phyloP scores from a whole-genome alignment of 495 filamentous ascomycete species.

The Aspergillus affinis region DNA sequence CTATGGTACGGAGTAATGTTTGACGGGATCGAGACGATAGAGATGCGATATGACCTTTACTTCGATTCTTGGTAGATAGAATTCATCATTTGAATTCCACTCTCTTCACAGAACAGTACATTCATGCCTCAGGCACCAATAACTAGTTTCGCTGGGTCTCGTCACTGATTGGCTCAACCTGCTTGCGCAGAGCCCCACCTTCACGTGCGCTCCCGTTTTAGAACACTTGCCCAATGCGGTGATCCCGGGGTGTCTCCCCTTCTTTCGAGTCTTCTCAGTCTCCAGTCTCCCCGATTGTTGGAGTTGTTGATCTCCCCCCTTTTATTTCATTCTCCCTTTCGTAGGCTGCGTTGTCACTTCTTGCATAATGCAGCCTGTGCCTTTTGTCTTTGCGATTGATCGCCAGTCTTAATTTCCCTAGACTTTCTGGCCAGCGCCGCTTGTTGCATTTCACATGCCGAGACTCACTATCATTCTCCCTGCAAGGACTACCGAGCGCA shows the following conservation, averaged over 20 bases:
- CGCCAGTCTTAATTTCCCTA: too few species aligned
- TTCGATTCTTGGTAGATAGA: background rate
- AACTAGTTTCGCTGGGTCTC: too few species aligned
- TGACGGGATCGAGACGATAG: background rate
- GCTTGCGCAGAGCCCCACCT: background rate
- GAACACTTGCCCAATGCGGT: conserved; percentile 2
- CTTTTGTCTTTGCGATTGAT: too few species aligned
- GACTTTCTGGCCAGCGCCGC: background rate
- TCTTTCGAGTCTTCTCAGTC: too few species aligned
- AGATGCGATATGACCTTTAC: conserved; percentile 3
- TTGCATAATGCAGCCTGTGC: too few species aligned
- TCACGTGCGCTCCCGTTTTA: conserved; percentile 4
- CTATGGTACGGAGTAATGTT: background rate
- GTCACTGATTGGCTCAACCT: background rate
- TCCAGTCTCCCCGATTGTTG: background rate
- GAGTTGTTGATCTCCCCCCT: too few species aligned
- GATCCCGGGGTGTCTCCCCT: background rate
- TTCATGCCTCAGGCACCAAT: conserved; percentile 5
- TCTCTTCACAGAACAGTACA: too few species aligned
- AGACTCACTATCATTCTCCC: background rate
- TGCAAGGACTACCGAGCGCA: background rate
- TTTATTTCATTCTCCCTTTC: too few species aligned
- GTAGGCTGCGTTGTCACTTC: too few species aligned
- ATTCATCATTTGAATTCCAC: background rate
- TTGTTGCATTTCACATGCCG: background rate